Evolutionary conservation across 1,284 basidiomycete species (phyloP), one percentile per base, ranked within the genome.

Genomic region (Nidula niveotomentosa): DNA sequence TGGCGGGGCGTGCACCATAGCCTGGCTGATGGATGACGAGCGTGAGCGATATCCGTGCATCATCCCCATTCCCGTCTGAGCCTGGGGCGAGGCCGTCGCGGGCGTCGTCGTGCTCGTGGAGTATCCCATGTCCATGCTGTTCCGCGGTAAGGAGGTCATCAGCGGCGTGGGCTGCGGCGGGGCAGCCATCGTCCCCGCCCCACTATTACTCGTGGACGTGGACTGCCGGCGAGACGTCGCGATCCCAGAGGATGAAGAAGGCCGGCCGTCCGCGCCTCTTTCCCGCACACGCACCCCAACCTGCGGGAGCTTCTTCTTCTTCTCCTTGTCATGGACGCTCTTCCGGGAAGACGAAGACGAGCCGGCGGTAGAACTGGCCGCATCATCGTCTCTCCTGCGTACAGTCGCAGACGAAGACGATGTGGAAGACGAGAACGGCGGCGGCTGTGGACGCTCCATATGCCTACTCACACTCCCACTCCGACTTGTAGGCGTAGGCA

Each of bases 251-350:
- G 37, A 48, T 56, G 54, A 33, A 53, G 50, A 15, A 53, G 55
- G n/a, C 53, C 55, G 30, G 72, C 30, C 30, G 5, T 30, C 30
- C 30, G 30, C 30, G 30, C n/a, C 71, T 55, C 73, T 76, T 9
- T 68, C 60, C 12, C 79, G 71, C 30, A 79, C 64, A 10, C 79
- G 77, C 46, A 77, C 67, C 18, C 79, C 79, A 8, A 74, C 60
- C 35, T 67, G 53, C 5, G 79, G 79, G 49, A 77, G 18, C 55
- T 74, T 76, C 67, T 75, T 78, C 51, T 75, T 76, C 49, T 71
- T 71, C 17, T 57, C 53, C 52, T 62, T 51, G 50, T 62, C 39
- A 18, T 46, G 39, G 56, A 36, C 48, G 48, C 39, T 34, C 50
- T 56, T 17, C 23, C 18, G 17, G 50, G 58, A 45, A 9, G 41